Base-by-base conservation (phyloP, 148 eudicot species). In the Rhododendron griersonianum region DNA sequence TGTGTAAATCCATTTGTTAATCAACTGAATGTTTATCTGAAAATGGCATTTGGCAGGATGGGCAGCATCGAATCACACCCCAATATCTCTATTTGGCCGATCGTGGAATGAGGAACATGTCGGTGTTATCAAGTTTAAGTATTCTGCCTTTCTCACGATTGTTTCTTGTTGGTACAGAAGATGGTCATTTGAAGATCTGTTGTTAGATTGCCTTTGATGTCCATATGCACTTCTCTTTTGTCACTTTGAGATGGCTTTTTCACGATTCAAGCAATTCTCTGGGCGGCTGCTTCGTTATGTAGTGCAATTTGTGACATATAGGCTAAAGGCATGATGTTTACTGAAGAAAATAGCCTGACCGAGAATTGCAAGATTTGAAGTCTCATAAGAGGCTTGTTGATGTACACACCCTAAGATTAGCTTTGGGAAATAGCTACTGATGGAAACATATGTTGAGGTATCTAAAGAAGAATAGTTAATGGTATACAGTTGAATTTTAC, bases 141-240 rank as follows among this genome's bases (percentile, higher is more conserved):
- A 93, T 98, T 85, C 92, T 95, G 84, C 98, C 99, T 0, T 94
- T 89, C 78, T 98, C 99, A 3, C 91, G 99, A 47, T 88, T 98
- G 84, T 94, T 98, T 90, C 93, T 95, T 11, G 92, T 95, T 44
- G 99, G 99, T 85, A 95, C 98, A 14, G 99, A 98, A 88, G 99
- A 98, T 75, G 98, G 99, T 84, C 89, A 94, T 90, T 91, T 98
- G 87, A 95, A 93, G 89, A 90, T 97, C 78, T 98, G 99, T 86
- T 94, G 91, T 80, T 98, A 93, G 92, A 28, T 88, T 79, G 77
- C 51, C 59, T 78, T 84, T 51, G 81, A 37, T 33, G 51, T 83
- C 61, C 21, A 44, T 28, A 83, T 44, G 28, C 33, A 50, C 4
- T 19, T 28, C 35, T 51, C 5, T 18, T 69, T 63, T 8, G 18